Percentiles rank a stretch among this genome's conserved stretches.
These are phyloP conservation scores for Gliomastix tumulicola DNA, from an alignment of 2,329 filamentous ascomycete species.

Conservation along the genomic window DNA sequence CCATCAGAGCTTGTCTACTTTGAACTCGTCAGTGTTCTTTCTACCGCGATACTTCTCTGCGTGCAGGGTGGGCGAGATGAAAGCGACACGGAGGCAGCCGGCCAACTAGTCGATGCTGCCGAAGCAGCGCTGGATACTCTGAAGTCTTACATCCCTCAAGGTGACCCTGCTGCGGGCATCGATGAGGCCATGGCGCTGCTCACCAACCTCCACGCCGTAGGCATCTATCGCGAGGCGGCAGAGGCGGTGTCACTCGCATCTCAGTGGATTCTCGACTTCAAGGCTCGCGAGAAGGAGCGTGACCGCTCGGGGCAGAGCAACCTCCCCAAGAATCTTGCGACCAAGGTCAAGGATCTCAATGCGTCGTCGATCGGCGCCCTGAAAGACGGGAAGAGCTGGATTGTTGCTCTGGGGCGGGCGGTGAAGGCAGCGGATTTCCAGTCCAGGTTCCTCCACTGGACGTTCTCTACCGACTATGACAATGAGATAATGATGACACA, in stretches of 20 bases:
- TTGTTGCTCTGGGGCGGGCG: constrained; percentile 9
- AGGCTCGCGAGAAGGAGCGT: constrained; percentile 29
- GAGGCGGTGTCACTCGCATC: constrained; percentile 19
- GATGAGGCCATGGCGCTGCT: constrained; percentile 14
- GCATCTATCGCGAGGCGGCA: constrained; percentile 28
- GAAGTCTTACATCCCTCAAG: constrained; percentile 6
- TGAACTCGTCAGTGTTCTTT: constrained; percentile 32
- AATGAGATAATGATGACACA: too few relatives aligned
- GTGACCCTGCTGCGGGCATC: constrained; percentile 5
- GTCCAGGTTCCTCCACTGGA: constrained; percentile 15
- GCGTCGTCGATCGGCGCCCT: constrained; percentile 17
- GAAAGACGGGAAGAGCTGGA: constrained; percentile 21
- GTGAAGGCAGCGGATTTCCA: constrained; percentile 22
- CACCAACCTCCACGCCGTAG: constrained; percentile 25
- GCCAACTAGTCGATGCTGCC: constrained; percentile 16
- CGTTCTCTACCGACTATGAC: too few relatives aligned
- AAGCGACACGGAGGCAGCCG: constrained; percentile 13
- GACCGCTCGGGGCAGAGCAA: constrained; percentile 29
- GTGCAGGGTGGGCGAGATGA: constrained; percentile 13
- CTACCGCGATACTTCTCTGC: constrained; percentile 21
- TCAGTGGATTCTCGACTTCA: constrained; percentile 25
- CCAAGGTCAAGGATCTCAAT: constrained; percentile 24
- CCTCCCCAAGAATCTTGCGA: constrained; percentile 26
- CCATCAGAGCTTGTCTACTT: constrained; percentile 34
- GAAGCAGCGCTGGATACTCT: constrained; percentile 17